These are phyloP conservation scores for Vigna mungo DNA, from an alignment of 306 rosid genomes.

Conservation along the genomic window DNA sequence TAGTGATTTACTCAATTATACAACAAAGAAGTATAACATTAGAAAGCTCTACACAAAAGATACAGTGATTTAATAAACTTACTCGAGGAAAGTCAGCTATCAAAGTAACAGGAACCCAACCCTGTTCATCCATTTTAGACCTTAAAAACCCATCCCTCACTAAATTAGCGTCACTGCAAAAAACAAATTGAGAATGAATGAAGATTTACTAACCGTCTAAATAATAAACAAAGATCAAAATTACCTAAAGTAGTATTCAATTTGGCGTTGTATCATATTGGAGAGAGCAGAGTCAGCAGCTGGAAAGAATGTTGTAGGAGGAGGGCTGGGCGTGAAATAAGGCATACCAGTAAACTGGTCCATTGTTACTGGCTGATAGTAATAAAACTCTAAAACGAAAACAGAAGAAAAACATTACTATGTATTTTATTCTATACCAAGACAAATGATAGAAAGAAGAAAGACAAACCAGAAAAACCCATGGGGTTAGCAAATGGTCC, in stretches of 20 bases:
- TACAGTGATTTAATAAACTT: constrained; percentile 42
- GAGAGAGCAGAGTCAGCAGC: background rate
- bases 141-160: constrained; percentile 62
- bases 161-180: constrained; percentile 75
- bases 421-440: constrained; percentile 27
- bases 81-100: constrained; percentile 80
- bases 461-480: constrained; percentile 61
- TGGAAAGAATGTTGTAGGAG: constrained; percentile 52
- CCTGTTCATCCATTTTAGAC: constrained; percentile 80
- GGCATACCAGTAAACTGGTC: constrained; percentile 67
- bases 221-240: constrained; percentile 5
- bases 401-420: constrained; percentile 21
- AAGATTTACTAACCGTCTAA: background rate
- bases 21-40: background rate
- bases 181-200: too few species aligned
- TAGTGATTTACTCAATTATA: constrained; percentile 5
- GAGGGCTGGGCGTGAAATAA: constrained; percentile 51
- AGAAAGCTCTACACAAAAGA: background rate
- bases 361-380: constrained; percentile 56
- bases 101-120: constrained; percentile 79
- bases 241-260: constrained; percentile 53
- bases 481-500: constrained; percentile 63
- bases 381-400: constrained; percentile 60
- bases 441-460: background rate
- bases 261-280: too few species aligned